These are phyloP conservation scores for Penicillium polonicum DNA, from an alignment of 2,329 filamentous ascomycete species.

Conservation along the genomic window DNA sequence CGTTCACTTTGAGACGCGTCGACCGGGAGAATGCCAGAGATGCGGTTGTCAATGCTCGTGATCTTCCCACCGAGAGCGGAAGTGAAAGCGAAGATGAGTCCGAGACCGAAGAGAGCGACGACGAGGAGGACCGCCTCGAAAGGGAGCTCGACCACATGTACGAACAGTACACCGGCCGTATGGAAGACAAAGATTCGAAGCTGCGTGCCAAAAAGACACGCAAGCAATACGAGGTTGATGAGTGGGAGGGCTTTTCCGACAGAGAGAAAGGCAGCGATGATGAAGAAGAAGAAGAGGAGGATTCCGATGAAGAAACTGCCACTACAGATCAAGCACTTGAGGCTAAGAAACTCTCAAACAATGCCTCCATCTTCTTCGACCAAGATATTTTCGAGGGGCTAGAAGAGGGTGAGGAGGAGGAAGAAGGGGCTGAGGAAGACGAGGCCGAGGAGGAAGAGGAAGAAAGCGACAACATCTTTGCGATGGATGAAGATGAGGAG, in stretches of 20 bases:
- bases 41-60: constrained; percentile 73
- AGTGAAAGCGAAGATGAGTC: constrained; percentile 60
- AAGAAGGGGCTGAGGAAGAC: constrained; percentile 45
- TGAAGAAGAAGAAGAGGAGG: constrained; percentile 60
- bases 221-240: constrained; percentile 76
- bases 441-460: constrained; percentile 34
- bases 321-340: constrained; percentile 35
- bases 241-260: constrained; percentile 85
- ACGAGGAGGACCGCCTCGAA: constrained; percentile 79
- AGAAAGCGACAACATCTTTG: constrained; percentile 38
- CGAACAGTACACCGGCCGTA: constrained; percentile 76
- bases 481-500: constrained; percentile 34
- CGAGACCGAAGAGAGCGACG: constrained; percentile 64
- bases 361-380: constrained; percentile 85
- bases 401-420: constrained; percentile 62
- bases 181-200: constrained; percentile 78
- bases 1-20: constrained; percentile 81
- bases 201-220: constrained; percentile 86
- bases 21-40: constrained; percentile 71
- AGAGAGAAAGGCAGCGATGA: constrained; percentile 59
- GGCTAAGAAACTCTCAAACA: constrained; percentile 67
- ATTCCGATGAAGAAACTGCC: constrained; percentile 18
- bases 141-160: constrained; percentile 85
- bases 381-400: constrained; percentile 93
- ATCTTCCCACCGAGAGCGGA: constrained; percentile 63